Percentiles rank a stretch among this genome's conserved stretches.
phyloP scores from a whole-genome alignment of 305 asterid genomes.

The Petunia hybrid region DNA sequence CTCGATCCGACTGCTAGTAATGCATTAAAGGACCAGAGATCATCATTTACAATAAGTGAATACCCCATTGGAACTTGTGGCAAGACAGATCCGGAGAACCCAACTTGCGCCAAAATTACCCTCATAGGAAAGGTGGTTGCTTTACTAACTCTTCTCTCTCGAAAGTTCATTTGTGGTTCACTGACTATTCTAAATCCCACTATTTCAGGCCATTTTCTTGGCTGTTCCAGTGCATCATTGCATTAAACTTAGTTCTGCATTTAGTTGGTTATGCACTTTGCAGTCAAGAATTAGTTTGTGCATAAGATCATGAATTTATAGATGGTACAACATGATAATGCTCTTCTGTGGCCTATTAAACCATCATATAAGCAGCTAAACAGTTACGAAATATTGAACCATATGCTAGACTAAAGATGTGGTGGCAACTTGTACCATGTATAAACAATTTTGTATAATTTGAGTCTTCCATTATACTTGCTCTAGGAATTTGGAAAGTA shows the following conservation, averaged over 20 bases:
- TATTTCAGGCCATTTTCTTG: background rate
- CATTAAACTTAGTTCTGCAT: background rate
- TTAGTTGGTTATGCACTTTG: background rate
- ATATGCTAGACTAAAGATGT: background rate
- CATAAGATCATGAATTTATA: background rate
- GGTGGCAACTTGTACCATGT: background rate
- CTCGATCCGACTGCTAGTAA: conserved; percentile 87
- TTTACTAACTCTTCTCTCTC: conserved; percentile 3
- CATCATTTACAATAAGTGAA: conserved; percentile 85
- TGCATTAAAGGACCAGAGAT: conserved; percentile 71
- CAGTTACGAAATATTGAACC: background rate
- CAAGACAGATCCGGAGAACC: conserved; percentile 79
- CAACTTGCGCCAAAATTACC: conserved; percentile 86
- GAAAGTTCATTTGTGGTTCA: background rate
- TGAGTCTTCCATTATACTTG: conserved; percentile 5
- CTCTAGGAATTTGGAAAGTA: background rate
- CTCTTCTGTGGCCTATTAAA: background rate
- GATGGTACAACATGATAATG: background rate
- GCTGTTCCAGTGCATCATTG: background rate
- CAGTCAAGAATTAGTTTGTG: background rate
- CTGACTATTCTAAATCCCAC: background rate
- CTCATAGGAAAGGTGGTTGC: conserved; percentile 74
- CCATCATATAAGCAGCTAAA: background rate
- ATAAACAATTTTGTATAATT: background rate
- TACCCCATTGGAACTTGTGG: conserved; percentile 80